Conservation (phyloP, 2,329 filamentous ascomycete species). For the Fusarium sp. region DNA sequence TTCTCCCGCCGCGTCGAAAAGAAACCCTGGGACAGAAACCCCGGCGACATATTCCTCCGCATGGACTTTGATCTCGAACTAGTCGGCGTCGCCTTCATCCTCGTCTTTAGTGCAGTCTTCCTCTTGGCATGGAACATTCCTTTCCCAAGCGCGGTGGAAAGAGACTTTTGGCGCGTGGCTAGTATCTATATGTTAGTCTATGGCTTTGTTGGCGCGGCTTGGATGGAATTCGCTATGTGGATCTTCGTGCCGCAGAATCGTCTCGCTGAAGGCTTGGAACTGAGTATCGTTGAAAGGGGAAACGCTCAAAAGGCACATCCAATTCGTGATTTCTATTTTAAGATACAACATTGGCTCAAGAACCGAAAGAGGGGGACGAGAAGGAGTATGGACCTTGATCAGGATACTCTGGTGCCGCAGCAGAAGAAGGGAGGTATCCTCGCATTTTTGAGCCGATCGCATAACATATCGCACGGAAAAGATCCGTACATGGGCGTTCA, state of each 20-base stretch:
- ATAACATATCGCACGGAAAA: conserved; percentile 4
- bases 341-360: neutral
- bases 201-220: neutral
- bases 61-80: conserved; percentile 25
- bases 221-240: conserved; percentile 27
- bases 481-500: conserved; percentile 7
- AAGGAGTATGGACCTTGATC: neutral
- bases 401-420: neutral
- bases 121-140: conserved; percentile 13
- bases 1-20: conserved; percentile 13
- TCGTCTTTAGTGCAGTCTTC: conserved; percentile 16
- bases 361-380: neutral
- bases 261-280: neutral
- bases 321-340: neutral
- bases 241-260: conserved; percentile 14
- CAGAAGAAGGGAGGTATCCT: neutral
- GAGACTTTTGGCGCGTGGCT: conserved; percentile 12
- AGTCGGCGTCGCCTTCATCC: conserved; percentile 20
- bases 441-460: neutral
- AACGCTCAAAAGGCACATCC: neutral
- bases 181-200: conserved; percentile 24
- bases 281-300: neutral
- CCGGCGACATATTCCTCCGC: conserved; percentile 14
- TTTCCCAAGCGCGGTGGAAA: neutral
- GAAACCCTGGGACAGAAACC: conserved; percentile 11